Percentiles rank a stretch among this genome's conserved stretches.
These are phyloP conservation scores for Melanogaster broomeanus DNA, from an alignment of 768 basidiomycete genomes.

Conservation along the genomic window DNA sequence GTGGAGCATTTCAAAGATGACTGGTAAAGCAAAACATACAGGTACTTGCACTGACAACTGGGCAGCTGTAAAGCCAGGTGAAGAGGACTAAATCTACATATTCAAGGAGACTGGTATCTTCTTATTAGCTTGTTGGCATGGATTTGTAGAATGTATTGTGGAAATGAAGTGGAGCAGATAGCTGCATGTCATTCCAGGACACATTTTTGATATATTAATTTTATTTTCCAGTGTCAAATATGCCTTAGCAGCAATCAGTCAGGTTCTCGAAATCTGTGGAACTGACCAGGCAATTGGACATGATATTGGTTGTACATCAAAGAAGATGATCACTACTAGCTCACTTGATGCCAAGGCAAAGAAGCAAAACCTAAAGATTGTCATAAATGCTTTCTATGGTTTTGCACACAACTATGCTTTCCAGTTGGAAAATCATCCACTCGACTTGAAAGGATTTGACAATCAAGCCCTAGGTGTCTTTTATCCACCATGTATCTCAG, in stretches of 20 bases:
- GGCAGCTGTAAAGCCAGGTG: conserved; percentile 31
- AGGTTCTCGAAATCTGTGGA: conserved; percentile 22
- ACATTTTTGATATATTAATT: not conserved
- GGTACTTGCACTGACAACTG: conserved; percentile 32
- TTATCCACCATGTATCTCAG: conserved; percentile 4
- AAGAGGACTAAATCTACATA: conserved; percentile 34
- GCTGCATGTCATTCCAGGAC: conserved; percentile 27
- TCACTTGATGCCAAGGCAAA: conserved; percentile 13
- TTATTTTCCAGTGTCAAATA: not conserved
- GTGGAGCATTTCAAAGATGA: conserved; percentile 29
- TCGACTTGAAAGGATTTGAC: conserved; percentile 13
- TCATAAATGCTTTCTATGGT: conserved; percentile 22
- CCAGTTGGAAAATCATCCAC: conserved; percentile 15
- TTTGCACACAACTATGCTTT: conserved; percentile 20
- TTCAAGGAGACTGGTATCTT: conserved; percentile 42
- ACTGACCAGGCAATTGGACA: conserved; percentile 16
- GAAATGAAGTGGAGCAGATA: conserved; percentile 41
- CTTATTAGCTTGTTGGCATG: conserved; percentile 35
- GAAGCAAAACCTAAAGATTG: not conserved
- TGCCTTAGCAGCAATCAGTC: conserved; percentile 15
- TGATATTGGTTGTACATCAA: conserved; percentile 31
- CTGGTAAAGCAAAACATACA: not conserved
- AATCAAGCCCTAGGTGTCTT: conserved; percentile 12
- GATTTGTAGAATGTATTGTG: conserved; percentile 27
- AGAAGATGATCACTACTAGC: conserved; percentile 12